phyloP scores from a whole-genome alignment of 306 rosid genomes.

The Pyrus bretschneideri region DNA sequence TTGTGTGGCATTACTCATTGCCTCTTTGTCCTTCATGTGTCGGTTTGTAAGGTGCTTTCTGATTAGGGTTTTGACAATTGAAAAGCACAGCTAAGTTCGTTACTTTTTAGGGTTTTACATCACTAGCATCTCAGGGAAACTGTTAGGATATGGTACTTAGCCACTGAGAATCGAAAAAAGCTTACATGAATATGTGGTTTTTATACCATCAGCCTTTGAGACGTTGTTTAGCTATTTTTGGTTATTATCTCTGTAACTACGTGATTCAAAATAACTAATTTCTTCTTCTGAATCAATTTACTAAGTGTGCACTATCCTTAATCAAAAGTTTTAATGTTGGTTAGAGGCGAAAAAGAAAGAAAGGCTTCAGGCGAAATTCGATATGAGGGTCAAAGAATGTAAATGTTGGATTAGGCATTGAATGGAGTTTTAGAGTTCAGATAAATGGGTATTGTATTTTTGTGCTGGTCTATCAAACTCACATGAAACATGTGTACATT shows the following conservation, averaged over 20 bases:
- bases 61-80: slow-evolving; percentile 11
- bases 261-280: no score
- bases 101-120: background rate
- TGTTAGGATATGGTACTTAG: background rate
- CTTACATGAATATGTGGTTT: background rate
- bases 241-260: no score
- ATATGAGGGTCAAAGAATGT: background rate
- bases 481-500: background rate
- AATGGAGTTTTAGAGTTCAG: background rate
- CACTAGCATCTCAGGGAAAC: background rate
- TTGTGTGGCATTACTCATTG: background rate
- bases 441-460: no score
- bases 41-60: background rate
- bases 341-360: background rate
- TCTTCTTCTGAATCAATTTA: no score
- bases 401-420: background rate
- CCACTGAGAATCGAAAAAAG: background rate
- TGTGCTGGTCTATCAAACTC: background rate
- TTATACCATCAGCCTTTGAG: background rate
- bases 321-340: background rate
- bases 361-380: background rate
- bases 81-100: slow-evolving; percentile 9
- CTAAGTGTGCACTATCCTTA: background rate
- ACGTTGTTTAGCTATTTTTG: background rate
- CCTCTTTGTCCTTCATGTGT: background rate